These are phyloP conservation scores for Oryza punctata DNA, from an alignment of 176 grass and related monocot genomes.

Conservation along the genomic window DNA sequence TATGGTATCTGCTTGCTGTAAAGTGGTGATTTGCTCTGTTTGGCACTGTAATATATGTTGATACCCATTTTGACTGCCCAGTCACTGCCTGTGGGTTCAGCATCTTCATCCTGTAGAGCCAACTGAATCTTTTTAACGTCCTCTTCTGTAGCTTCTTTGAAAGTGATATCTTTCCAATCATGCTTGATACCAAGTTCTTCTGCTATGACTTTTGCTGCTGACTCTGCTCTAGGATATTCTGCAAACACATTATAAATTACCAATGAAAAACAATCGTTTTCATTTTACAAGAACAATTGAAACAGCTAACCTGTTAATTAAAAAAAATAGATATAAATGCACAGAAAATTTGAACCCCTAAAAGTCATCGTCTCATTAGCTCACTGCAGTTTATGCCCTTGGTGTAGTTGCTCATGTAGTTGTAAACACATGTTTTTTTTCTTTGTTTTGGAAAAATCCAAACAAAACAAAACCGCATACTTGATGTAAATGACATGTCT, in stretches of 20 bases:
- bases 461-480: constrained; percentile 16
- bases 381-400: not conserved
- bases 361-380: constrained; percentile 13
- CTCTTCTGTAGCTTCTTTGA: constrained; percentile 60
- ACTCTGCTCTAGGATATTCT: constrained; percentile 90
- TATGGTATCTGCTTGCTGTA: constrained; percentile 98
- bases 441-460: not conserved
- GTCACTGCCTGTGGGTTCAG: constrained; percentile 78
- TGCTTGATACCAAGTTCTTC: constrained; percentile 72
- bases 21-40: constrained; percentile 92
- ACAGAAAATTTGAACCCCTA: not conserved
- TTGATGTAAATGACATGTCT: not conserved
- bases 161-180: constrained; percentile 83
- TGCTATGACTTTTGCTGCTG: constrained; percentile 73
- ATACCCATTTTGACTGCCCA: constrained; percentile 99
- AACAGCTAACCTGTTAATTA: constrained; percentile 9
- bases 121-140: constrained; percentile 60
- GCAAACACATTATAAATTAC: constrained; percentile 48
- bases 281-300: constrained; percentile 23
- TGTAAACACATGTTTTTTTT: constrained; percentile 11
- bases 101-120: constrained; percentile 86
- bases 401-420: not conserved
- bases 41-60: constrained; percentile 95
- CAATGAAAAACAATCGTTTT: constrained; percentile 24
- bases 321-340: constrained; percentile 9